Percentiles rank a stretch among this genome's conserved stretches.
phyloP scores from a whole-genome alignment of 495 filamentous ascomycete genomes.

The Hyphodiscus hymeniophilus region DNA sequence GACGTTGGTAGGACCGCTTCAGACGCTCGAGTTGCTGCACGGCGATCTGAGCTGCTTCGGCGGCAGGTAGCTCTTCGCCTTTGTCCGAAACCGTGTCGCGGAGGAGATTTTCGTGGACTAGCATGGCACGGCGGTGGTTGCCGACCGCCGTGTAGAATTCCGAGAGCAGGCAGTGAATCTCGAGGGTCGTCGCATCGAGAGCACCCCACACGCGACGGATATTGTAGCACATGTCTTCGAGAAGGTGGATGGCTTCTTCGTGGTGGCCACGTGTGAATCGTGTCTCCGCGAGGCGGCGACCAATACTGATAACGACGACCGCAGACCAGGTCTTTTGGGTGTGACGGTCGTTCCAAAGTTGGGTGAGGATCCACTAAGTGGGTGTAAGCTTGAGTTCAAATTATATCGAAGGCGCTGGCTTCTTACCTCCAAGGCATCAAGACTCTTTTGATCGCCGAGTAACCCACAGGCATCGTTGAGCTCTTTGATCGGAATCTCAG shows the following conservation, averaged over 20 bases:
- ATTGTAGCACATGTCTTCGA: constrained; percentile 57
- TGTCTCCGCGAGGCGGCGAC: constrained; percentile 48
- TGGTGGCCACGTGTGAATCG: constrained; percentile 39
- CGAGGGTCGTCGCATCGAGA: constrained; percentile 44
- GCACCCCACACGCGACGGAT: constrained; percentile 50
- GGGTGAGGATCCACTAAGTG: constrained; percentile 39
- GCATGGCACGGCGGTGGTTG: constrained; percentile 40
- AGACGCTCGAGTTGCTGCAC: constrained; percentile 43
- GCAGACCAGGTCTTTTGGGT: constrained; percentile 49
- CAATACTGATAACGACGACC: constrained; percentile 45
- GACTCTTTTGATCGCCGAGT: constrained; percentile 50
- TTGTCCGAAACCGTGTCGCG: constrained; percentile 22
- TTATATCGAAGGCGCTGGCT: neutral
- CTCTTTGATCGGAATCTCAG: constrained; percentile 42
- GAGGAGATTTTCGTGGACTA: constrained; percentile 47
- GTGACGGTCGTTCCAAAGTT: constrained; percentile 53
- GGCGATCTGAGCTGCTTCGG: constrained; percentile 26
- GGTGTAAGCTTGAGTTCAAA: neutral
- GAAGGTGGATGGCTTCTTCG: constrained; percentile 41
- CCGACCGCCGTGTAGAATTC: constrained; percentile 41
- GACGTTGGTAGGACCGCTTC: constrained; percentile 30
- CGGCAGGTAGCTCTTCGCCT: neutral
- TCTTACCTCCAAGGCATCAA: constrained; percentile 49
- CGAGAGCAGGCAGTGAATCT: constrained; percentile 47
- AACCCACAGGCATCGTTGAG: constrained; percentile 46